A percentile compares a stretch with the other conserved stretches of the same genome.
Conservation (phyloP, 805 yeast genomes). For the Suhomyces sp. region DNA sequence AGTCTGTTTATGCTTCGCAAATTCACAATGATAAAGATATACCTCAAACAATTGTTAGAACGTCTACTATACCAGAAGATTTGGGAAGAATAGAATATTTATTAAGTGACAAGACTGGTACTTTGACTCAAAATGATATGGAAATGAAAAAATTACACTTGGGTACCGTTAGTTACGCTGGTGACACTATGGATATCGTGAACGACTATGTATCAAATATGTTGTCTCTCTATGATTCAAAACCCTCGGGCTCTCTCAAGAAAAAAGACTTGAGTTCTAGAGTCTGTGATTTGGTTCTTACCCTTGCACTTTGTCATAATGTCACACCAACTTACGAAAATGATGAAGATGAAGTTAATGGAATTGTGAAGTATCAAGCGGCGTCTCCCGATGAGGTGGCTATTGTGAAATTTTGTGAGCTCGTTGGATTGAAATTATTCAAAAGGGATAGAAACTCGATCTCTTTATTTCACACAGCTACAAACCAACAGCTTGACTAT, state of each 20-base stretch:
- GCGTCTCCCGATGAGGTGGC: conserved; percentile 99
- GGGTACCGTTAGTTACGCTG: conserved; percentile 89
- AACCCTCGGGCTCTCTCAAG: conserved; percentile 26
- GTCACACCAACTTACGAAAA: conserved; percentile 83
- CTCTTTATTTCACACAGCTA: conserved; percentile 60
- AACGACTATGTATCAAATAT: conserved; percentile 54
- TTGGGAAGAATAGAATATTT: conserved; percentile 92
- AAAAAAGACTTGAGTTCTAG: conserved; percentile 67
- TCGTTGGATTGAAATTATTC: conserved; percentile 76
- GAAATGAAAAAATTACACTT: conserved; percentile 89
- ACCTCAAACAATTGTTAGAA: conserved; percentile 87
- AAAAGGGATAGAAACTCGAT: conserved; percentile 81
- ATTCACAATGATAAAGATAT: conserved; percentile 85
- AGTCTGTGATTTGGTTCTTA: conserved; percentile 76
- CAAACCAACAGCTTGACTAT: conserved; percentile 52
- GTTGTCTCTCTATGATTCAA: conserved; percentile 22
- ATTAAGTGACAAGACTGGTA: conserved; percentile 93
- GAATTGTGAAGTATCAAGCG: conserved; percentile 73
- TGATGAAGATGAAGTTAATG: conserved; percentile 60
- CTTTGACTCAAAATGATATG: conserved; percentile 97
- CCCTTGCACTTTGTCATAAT: conserved; percentile 93
- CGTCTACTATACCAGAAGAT: conserved; percentile 97
- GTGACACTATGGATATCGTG: conserved; percentile 89
- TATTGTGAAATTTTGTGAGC: conserved; percentile 86
- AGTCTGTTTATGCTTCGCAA: conserved; percentile 92